Conservation (phyloP, 2,329 filamentous ascomycete species). For the Neofusicoccum sp. region DNA sequence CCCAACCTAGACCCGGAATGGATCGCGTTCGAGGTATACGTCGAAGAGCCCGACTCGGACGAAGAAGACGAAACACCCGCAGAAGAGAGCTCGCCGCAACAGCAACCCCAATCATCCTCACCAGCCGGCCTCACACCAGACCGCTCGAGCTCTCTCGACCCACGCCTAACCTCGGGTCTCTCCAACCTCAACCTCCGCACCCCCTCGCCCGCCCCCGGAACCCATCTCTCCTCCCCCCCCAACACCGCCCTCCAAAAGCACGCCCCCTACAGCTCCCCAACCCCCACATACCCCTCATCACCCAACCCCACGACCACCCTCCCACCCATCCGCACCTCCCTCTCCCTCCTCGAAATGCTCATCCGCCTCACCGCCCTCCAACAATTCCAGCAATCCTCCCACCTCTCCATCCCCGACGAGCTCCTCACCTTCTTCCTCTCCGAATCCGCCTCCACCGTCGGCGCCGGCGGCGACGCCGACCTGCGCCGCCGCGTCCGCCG, state of each 20-base stretch:
- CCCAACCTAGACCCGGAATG: conserved; percentile 81
- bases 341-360: conserved; percentile 85
- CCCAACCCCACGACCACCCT: conserved; percentile 28
- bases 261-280: conserved; percentile 24
- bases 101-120: conserved; percentile 14
- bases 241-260: conserved; percentile 29
- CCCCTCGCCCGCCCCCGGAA: conserved; percentile 25
- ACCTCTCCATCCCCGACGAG: conserved; percentile 87
- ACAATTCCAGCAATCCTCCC: conserved; percentile 86
- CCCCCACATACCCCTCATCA: conserved; percentile 27
- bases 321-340: conserved; percentile 60
- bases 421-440: conserved; percentile 83
- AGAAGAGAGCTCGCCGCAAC: conserved; percentile 27
- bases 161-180: conserved; percentile 38
- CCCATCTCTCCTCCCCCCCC: conserved; percentile 22
- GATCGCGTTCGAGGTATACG: conserved; percentile 85
- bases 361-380: conserved; percentile 83
- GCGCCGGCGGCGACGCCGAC: conserved; percentile 61
- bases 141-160: conserved; percentile 18
- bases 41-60: conserved; percentile 59
- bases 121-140: neutral
- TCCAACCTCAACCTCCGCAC: conserved; percentile 46
- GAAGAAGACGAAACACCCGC: conserved; percentile 49
- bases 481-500: conserved; percentile 59
- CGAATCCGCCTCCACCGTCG: conserved; percentile 61